phyloP scores from a whole-genome alignment of 805 yeast species.

The Priceomyces medius region DNA sequence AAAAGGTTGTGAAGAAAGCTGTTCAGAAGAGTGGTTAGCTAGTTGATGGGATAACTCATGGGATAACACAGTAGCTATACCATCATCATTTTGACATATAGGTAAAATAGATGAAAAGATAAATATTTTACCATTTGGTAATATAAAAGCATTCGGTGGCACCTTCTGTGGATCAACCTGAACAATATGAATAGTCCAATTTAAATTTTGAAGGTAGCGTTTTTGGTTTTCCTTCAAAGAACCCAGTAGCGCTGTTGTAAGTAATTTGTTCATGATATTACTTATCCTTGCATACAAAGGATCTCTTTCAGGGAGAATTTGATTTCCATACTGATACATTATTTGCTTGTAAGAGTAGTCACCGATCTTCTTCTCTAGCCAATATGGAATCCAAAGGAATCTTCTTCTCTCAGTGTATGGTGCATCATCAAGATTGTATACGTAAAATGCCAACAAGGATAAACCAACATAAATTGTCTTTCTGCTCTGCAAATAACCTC shows the following conservation, averaged over 20 bases:
- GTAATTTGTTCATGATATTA: slow-evolving; percentile 62
- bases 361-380: slow-evolving; percentile 64
- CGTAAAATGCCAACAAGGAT: slow-evolving; percentile 24
- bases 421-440: slow-evolving; percentile 62
- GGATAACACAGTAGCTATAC: slow-evolving; percentile 89
- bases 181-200: slow-evolving; percentile 79
- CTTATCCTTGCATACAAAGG: slow-evolving; percentile 59
- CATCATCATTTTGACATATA: slow-evolving; percentile 79
- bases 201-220: slow-evolving; percentile 36
- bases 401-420: slow-evolving; percentile 76
- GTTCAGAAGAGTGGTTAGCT: slow-evolving; percentile 89
- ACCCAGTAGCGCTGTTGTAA: slow-evolving; percentile 52
- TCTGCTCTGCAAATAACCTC: slow-evolving; percentile 21
- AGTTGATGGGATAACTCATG: slow-evolving; percentile 95
- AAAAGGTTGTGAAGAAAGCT: slow-evolving; percentile 73
- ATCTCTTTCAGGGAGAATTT: slow-evolving; percentile 60
- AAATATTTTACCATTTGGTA: slow-evolving; percentile 95
- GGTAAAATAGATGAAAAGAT: slow-evolving; percentile 78
- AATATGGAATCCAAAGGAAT: slow-evolving; percentile 67
- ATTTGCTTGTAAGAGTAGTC: slow-evolving; percentile 62
- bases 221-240: slow-evolving; percentile 31
- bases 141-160: slow-evolving; percentile 96
- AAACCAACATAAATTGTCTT: slow-evolving; percentile 32
- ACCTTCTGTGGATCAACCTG: slow-evolving; percentile 57
- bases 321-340: slow-evolving; percentile 48